Conservation (phyloP, 1,284 basidiomycete species). For the Trichosporon sp. region DNA sequence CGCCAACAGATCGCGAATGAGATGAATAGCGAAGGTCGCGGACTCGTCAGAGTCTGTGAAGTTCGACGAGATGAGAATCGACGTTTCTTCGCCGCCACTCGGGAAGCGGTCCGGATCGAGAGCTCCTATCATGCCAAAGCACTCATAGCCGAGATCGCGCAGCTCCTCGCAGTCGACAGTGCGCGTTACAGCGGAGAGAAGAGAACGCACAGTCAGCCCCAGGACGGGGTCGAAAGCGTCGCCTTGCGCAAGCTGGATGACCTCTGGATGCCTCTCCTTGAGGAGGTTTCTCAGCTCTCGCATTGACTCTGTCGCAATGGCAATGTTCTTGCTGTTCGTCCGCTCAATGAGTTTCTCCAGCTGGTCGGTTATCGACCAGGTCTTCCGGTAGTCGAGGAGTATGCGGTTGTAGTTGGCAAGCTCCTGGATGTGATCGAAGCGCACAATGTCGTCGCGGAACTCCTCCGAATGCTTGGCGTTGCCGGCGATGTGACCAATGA, state of each 20-base stretch:
- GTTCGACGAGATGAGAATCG: conserved; percentile 72
- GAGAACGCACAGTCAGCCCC: conserved; percentile 62
- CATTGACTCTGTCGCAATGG: conserved; percentile 70
- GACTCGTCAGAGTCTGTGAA: conserved; percentile 78
- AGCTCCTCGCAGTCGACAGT: conserved; percentile 65
- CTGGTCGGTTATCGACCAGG: conserved; percentile 56
- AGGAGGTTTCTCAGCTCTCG: conserved; percentile 69
- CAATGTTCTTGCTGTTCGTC: conserved; percentile 71
- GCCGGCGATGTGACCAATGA: conserved; percentile 68
- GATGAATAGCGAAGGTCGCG: conserved; percentile 72
- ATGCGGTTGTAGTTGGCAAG: conserved; percentile 54
- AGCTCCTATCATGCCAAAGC: conserved; percentile 89
- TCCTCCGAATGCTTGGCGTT: conserved; percentile 52
- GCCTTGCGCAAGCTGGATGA: conserved; percentile 65
- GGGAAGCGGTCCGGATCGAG: conserved; percentile 87
- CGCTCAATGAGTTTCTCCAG: conserved; percentile 70
- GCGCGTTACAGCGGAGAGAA: conserved; percentile 67
- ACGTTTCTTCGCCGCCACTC: conserved; percentile 51
- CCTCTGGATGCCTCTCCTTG: conserved; percentile 52
- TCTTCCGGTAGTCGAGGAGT: conserved; percentile 54
- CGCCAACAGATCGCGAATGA: conserved; percentile 81
- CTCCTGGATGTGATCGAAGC: conserved; percentile 65
- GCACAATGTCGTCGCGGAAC: conserved; percentile 71
- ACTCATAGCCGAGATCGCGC: conserved; percentile 72
- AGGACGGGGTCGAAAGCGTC: conserved; percentile 79